phyloP scores from a whole-genome alignment of 768 basidiomycete species.

The Lentinula aciculospora region DNA sequence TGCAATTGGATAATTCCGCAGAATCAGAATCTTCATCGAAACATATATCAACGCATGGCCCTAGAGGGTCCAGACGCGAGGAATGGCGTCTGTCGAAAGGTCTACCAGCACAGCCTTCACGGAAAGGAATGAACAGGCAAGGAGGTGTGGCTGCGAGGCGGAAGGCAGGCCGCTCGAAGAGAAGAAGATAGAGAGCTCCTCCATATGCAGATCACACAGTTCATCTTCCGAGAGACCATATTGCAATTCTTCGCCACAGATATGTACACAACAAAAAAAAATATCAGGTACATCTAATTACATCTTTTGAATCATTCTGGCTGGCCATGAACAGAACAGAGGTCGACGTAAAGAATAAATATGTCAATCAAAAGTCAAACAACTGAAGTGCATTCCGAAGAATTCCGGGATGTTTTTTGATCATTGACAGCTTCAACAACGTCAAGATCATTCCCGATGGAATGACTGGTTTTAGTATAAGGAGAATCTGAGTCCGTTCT shows the following conservation, averaged over 20 bases:
- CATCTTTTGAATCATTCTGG: background rate
- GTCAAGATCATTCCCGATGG: background rate
- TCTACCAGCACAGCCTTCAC: slow-evolving; percentile 42
- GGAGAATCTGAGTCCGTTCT: slow-evolving; percentile 1
- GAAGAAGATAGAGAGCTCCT: slow-evolving; percentile 48
- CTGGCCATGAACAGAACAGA: too few relatives aligned
- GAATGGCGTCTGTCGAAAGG: slow-evolving; percentile 83
- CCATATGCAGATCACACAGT: background rate
- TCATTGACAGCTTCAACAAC: background rate
- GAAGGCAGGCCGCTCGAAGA: slow-evolving; percentile 65
- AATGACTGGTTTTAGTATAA: background rate
- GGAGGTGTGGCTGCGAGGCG: slow-evolving; percentile 54
- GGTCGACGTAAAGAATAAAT: too few relatives aligned
- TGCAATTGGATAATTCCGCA: slow-evolving; percentile 43
- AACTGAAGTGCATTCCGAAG: background rate
- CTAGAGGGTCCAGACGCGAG: slow-evolving; percentile 70
- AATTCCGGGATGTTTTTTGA: background rate
- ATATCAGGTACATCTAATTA: background rate
- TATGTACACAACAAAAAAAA: too few relatives aligned
- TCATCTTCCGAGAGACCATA: too few relatives aligned
- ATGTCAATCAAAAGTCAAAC: too few relatives aligned
- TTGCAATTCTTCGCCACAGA: too few relatives aligned
- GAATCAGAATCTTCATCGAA: slow-evolving; percentile 19
- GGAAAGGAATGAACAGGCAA: slow-evolving; percentile 61
- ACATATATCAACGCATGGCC: slow-evolving; percentile 76